Percentiles rank a stretch among this genome's conserved stretches.
phyloP scores from a whole-genome alignment of 2,329 filamentous ascomycete genomes.

The Xylaria sp. region DNA sequence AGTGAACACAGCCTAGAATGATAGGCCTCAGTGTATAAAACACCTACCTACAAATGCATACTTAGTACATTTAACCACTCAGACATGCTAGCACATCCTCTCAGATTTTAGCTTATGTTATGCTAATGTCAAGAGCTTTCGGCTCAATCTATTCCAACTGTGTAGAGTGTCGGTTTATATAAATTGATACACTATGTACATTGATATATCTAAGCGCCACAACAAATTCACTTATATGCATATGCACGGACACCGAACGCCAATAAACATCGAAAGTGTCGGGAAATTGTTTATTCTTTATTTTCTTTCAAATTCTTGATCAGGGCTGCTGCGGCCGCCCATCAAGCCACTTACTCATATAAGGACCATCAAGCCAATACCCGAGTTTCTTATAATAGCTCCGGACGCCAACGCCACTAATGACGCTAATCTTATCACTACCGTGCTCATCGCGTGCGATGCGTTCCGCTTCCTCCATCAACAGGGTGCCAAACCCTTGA shows the following conservation, averaged over 20 bases:
- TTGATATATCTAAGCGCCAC: no score
- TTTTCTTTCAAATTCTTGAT: background rate
- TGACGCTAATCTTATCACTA: constrained; percentile 93
- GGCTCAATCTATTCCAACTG: no score
- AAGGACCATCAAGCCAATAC: constrained; percentile 92
- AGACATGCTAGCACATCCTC: no score
- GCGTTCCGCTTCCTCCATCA: constrained; percentile 98
- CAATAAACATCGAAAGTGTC: background rate
- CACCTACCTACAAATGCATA: no score
- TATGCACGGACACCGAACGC: background rate
- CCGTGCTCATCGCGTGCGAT: constrained; percentile 96
- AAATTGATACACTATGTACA: no score
- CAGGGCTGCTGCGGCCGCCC: constrained; percentile 52
- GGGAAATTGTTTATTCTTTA: background rate
- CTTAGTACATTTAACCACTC: no score
- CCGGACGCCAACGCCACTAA: constrained; percentile 95
- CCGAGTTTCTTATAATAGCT: constrained; percentile 95
- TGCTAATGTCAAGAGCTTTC: no score
- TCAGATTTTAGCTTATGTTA: no score
- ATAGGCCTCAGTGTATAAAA: no score
- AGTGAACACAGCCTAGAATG: no score
- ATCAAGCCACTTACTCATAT: constrained; percentile 76
- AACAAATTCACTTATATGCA: background rate
- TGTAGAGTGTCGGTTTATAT: no score
- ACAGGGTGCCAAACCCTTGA: constrained; percentile 92